Base-by-base conservation (phyloP, 495 filamentous ascomycete species). In the Aspergillus taichungensis region DNA sequence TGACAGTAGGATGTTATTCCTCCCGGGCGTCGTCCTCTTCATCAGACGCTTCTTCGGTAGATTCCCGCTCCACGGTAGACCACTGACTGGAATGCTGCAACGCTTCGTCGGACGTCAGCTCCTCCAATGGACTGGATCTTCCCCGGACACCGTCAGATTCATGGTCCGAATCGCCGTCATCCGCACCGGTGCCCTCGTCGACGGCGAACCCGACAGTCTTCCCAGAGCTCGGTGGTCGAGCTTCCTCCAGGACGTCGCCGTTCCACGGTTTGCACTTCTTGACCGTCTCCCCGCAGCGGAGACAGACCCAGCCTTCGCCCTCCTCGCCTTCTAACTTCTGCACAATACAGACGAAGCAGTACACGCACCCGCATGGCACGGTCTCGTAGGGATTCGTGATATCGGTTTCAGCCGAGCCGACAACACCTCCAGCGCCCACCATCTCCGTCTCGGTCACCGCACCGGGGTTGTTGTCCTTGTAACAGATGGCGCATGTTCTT, bases 261-360 rank as follows among this genome's bases (percentile, higher is more conserved):
- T 72, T 77, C 94, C 92, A 99, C 6, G 92, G 90, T 53, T 82
- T 83, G 62, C 92, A 96, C 61, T 94, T 84, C 61, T 86, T 92
- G 12, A 94, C 77, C 32, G 84, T 40, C 52, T 86, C 84, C 1
- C 89, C 89, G 57, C 92, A 99, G 14, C 94, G 77, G 18, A 99
- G 69, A 67, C 92, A 99, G n/a, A 76, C 66, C 91, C 91, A 99
- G 4, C 90, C 92, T 52, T 97, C 90, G 6, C 91, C 92, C 53
- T 96, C 92, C 63, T 97, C 94, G 3, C 81, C 79, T 58, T 95
- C 92, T 8, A 99, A 65, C 46, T 85, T 80, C 33, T 87, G 84
- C 3, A 91, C 88, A n/a, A 97, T 63, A 62, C 92, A 99, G n/a
- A 94, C 85, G 54, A 91, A 98, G 62, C 92, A 98, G 66, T 97